Evolutionary conservation across 1,139 yeast genomes (phyloP), one percentile per base, ranked within the genome.

Genomic region (Suhomyces yuchorum): DNA sequence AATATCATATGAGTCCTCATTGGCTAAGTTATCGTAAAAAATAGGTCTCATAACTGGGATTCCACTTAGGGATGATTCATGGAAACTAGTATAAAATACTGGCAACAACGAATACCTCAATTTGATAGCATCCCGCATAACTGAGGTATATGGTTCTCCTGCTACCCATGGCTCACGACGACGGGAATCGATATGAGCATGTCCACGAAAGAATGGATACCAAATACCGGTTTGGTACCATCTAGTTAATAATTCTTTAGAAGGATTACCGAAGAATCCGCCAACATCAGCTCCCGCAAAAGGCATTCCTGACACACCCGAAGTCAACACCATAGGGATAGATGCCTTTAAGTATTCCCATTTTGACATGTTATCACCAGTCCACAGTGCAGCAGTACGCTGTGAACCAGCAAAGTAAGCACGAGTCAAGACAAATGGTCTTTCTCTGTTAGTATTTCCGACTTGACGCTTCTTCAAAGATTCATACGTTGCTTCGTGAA

Each of bases 141-240:
- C 64, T 0, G 81, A 70, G n/a, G 85, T 81, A 57, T 80, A 83
- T 3, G 93, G 92, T 26, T 84, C 95, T 2, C 88, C 88, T 1
- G 87, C 77, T 42, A 92, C 67, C 85, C 92, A 93, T 1, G 99
- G 99, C 61, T 93, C 99, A 52, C 97, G 80, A 66, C 98, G 82
- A 60, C 87, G 77, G 1, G 97, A 77, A 65, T 93, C 98, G 49
- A 92, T 87, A 69, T 95, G 98, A 0, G 98, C 97, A 69, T 93
- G 99, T 0, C 87, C 97, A 61, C 99, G 78, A 73, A 93, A 92
- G 61, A 93, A 95, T 37, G 99, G 99, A 66, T 92, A 92, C 84
- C 96, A 93, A 22, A 88, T 82, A 50, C 97, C 99, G 1, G 96
- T 78, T 66, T 93, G 99, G 65, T 92, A 92, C 99, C 99, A 93